Evolutionary conservation across 208 protist species (phyloP).

Genomic region (Trypanosoma melophagium): DNA sequence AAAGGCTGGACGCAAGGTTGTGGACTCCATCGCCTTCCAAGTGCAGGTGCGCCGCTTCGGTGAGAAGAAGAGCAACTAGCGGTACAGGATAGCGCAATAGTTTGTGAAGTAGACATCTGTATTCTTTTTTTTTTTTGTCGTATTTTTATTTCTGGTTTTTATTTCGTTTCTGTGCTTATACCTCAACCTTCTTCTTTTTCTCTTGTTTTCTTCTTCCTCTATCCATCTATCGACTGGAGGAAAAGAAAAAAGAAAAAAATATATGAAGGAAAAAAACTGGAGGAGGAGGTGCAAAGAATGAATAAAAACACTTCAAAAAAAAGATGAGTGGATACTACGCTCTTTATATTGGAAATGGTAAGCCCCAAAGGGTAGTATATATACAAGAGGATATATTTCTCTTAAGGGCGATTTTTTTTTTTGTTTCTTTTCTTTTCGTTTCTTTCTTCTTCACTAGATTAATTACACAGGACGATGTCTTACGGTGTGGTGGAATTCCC

Average conservation of each 20-base stretch:
- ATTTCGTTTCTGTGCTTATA: too few relatives aligned
- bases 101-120: neutral
- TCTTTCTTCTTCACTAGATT: neutral
- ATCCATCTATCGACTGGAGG: too few relatives aligned
- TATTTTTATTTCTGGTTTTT: too few relatives aligned
- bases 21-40: constrained; percentile 95
- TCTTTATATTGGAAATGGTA: too few relatives aligned
- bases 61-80: constrained; percentile 19
- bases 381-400: neutral
- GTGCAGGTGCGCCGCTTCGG: constrained; percentile 72
- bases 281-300: too few relatives aligned
- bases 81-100: neutral
- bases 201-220: too few relatives aligned
- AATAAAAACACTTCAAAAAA: too few relatives aligned
- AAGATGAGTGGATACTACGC: too few relatives aligned
- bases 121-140: too few relatives aligned
- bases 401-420: neutral
- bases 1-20: constrained; percentile 91
- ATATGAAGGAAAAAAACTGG: too few relatives aligned
- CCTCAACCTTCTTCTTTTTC: too few relatives aligned
- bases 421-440: constrained; percentile 7
- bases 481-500: constrained; percentile 70
- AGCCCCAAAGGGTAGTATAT: neutral
- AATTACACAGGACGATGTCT: constrained; percentile 38
- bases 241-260: too few relatives aligned